Percentiles rank a stretch among this genome's conserved stretches.
These are phyloP conservation scores for Neonectria ditissima DNA, from an alignment of 2,329 filamentous ascomycete genomes.

Conservation along the genomic window DNA sequence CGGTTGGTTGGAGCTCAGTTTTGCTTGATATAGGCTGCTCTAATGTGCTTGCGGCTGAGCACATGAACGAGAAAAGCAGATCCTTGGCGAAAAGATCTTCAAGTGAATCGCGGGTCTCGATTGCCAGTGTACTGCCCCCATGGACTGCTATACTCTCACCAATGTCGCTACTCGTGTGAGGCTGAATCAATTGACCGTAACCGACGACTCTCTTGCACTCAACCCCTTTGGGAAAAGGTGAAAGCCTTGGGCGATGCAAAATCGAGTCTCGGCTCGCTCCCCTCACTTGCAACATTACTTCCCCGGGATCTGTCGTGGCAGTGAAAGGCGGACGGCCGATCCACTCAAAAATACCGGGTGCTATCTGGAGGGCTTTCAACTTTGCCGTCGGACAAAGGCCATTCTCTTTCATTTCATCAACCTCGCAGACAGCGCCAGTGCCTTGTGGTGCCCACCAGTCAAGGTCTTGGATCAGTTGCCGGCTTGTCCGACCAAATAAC, in stretches of 20 bases:
- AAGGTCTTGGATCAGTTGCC: not conserved
- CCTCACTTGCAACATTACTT: no score
- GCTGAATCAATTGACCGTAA: no score
- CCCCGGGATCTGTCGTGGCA: no score
- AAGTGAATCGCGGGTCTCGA: not conserved
- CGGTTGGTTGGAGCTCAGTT: no score
- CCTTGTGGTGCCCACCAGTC: not conserved
- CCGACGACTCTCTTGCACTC: no score
- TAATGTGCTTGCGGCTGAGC: not conserved
- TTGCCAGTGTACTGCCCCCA: not conserved
- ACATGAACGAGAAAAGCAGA: conserved; percentile 16
- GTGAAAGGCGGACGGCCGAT: no score
- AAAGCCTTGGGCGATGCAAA: no score
- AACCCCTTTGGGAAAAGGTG: no score
- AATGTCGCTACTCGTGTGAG: no score
- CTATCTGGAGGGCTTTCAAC: not conserved
- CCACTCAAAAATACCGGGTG: no score
- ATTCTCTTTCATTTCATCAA: no score
- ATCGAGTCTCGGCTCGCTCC: no score
- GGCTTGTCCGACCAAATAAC: not conserved
- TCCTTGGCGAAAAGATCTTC: conserved; percentile 13
- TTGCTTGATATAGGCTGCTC: not conserved
- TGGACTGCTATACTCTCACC: not conserved
- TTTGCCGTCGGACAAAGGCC: not conserved
- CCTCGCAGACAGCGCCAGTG: not conserved